Evolutionary conservation across 1,284 basidiomycete species (phyloP).

Genomic region (Peniophora sp.): DNA sequence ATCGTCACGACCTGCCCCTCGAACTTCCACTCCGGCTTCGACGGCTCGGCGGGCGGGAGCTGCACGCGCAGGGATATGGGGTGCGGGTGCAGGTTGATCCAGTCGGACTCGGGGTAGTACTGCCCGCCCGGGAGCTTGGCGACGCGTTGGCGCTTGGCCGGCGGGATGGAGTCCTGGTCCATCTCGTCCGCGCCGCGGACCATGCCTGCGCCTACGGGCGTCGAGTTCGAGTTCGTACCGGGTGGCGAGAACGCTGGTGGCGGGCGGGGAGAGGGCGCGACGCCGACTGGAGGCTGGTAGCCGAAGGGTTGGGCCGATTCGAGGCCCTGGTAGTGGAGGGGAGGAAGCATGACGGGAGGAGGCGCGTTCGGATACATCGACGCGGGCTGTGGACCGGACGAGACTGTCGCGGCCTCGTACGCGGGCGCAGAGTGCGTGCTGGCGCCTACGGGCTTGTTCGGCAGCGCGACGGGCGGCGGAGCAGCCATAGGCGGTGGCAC

Average conservation of each 20-base stretch:
- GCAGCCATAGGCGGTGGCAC: slow-evolving; percentile 50
- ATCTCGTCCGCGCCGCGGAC: slow-evolving; percentile 74
- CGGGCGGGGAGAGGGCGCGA: slow-evolving; percentile 16
- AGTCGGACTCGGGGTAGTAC: slow-evolving; percentile 78
- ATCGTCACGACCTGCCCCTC: slow-evolving; percentile 74
- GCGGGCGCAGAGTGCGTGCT: slow-evolving; percentile 36
- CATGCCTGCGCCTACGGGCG: slow-evolving; percentile 35
- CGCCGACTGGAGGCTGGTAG: slow-evolving; percentile 49
- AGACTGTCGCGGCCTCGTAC: slow-evolving; percentile 68
- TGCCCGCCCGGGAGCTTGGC: slow-evolving; percentile 76
- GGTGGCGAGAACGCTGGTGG: slow-evolving; percentile 37
- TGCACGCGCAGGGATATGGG: slow-evolving; percentile 80
- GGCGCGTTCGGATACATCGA: slow-evolving; percentile 52
- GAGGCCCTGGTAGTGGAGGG: slow-evolving; percentile 73
- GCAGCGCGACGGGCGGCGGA: slow-evolving; percentile 7
- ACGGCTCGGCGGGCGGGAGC: slow-evolving; percentile 64
- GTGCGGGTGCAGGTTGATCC: slow-evolving; percentile 86
- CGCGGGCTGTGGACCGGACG: slow-evolving; percentile 75
- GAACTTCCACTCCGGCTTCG: slow-evolving; percentile 88
- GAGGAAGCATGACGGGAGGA: slow-evolving; percentile 72
- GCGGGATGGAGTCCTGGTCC: slow-evolving; percentile 56
- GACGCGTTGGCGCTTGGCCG: slow-evolving; percentile 77
- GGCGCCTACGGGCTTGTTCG: slow-evolving; percentile 26
- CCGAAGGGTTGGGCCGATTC: slow-evolving; percentile 72
- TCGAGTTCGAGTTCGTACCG: slow-evolving; percentile 14